Evolutionary conservation across 345 rosid genomes (phyloP).

Genomic region (Aquilaria yunnanensis): DNA sequence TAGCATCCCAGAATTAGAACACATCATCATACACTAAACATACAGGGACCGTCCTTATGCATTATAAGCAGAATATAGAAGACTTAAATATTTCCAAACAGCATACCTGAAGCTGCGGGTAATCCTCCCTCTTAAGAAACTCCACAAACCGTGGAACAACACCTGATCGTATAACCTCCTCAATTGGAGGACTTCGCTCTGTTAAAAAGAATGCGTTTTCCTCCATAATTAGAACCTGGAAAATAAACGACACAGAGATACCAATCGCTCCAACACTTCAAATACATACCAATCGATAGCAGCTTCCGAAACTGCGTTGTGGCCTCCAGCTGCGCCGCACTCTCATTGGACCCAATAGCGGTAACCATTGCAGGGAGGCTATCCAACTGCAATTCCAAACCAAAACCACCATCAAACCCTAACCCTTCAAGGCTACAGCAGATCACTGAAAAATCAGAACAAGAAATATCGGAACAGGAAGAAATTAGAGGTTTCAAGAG

Average conservation of each 20-base stretch:
- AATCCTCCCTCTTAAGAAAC: slow-evolving; percentile 68
- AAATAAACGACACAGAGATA: background rate
- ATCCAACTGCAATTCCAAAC: slow-evolving; percentile 49
- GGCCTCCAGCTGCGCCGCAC: slow-evolving; percentile 58
- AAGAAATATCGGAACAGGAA: background rate
- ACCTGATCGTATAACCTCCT: slow-evolving; percentile 70
- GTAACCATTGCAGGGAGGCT: slow-evolving; percentile 69
- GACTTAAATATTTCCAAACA: background rate
- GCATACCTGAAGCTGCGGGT: slow-evolving; percentile 76
- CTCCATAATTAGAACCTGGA: too few relatives aligned
- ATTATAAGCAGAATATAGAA: background rate
- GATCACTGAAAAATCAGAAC: background rate
- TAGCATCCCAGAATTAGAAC: slow-evolving; percentile 46
- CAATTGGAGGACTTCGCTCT: slow-evolving; percentile 89
- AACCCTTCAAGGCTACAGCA: background rate
- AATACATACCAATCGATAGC: slow-evolving; percentile 61
- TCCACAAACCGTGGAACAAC: slow-evolving; percentile 90
- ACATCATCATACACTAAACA: slow-evolving; percentile 3
- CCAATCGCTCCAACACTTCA: background rate
- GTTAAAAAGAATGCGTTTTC: background rate
- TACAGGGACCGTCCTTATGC: background rate
- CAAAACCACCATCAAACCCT: slow-evolving; percentile 7
- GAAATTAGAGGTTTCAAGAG: background rate
- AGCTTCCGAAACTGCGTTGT: slow-evolving; percentile 85
- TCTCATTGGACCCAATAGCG: slow-evolving; percentile 55